Evolutionary conservation across 495 filamentous ascomycete species (phyloP).

Genomic region (Amniculicola lignicola): DNA sequence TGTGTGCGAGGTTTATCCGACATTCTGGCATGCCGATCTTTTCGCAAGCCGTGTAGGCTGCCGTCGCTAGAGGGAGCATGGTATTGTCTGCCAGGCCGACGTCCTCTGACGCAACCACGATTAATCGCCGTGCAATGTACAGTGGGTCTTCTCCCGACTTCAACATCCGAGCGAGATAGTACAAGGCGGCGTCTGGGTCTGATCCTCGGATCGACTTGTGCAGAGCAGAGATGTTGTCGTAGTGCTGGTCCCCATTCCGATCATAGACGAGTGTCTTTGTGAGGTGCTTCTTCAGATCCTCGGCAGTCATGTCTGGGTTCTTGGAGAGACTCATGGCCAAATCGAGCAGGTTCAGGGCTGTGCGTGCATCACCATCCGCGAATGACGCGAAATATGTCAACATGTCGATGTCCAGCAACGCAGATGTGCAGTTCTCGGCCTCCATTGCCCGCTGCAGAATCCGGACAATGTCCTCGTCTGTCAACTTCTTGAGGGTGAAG

Average conservation of each 20-base stretch:
- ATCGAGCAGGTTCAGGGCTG: constrained; percentile 88
- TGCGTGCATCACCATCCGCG: constrained; percentile 87
- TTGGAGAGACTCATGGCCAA: constrained; percentile 67
- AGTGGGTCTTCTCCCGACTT: constrained; percentile 91
- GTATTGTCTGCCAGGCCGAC: constrained; percentile 87
- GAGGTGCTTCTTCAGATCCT: constrained; percentile 70
- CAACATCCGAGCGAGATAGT: constrained; percentile 96
- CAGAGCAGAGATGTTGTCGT: constrained; percentile 92
- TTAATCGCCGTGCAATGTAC: constrained; percentile 85
- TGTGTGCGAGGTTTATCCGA: constrained; percentile 86
- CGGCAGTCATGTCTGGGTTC: constrained; percentile 53
- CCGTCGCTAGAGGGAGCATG: constrained; percentile 78
- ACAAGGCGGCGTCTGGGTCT: constrained; percentile 80
- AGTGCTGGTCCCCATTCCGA: constrained; percentile 91
- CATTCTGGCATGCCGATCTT: constrained; percentile 93
- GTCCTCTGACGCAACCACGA: constrained; percentile 89
- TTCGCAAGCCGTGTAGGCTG: constrained; percentile 78
- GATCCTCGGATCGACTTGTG: constrained; percentile 92
- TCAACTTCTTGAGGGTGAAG: constrained; percentile 76
- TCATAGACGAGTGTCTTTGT: constrained; percentile 94
- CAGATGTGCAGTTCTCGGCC: constrained; percentile 26
- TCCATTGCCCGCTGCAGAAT: constrained; percentile 73
- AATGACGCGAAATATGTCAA: constrained; percentile 78
- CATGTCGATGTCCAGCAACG: constrained; percentile 72
- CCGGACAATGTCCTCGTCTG: constrained; percentile 61